Percentiles rank a stretch among this genome's conserved stretches.
These are phyloP conservation scores for Phytophthora pseudosyringae DNA, from an alignment of 352 stramenopile genomes.

Conservation along the genomic window DNA sequence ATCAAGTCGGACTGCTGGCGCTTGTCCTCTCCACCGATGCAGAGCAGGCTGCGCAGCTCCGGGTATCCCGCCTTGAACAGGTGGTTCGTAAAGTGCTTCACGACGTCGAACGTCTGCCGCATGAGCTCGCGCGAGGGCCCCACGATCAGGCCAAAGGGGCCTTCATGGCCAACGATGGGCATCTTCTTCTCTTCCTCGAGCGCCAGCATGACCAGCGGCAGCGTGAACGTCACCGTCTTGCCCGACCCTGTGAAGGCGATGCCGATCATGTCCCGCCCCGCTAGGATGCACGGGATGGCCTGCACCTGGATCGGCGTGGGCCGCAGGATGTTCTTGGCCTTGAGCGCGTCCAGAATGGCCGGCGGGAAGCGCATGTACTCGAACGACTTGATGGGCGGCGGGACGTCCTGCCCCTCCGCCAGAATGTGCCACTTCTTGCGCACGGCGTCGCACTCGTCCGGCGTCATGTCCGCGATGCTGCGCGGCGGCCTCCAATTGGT, in stretches of 20 bases:
- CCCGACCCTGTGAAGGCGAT: constrained; percentile 99
- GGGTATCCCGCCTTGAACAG: constrained; percentile 78
- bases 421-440: constrained; percentile 99
- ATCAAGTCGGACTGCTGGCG: constrained; percentile 92
- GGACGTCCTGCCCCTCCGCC: constrained; percentile 95
- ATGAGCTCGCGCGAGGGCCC: constrained; percentile 97
- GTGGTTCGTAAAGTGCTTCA: constrained; percentile 92
- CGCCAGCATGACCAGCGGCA: constrained; percentile 97
- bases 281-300: constrained; percentile 96
- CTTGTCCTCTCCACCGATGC: constrained; percentile 97
- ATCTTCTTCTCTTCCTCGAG: constrained; percentile 97
- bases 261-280: constrained; percentile 97
- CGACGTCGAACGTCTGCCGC: constrained; percentile 97
- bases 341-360: constrained; percentile 92
- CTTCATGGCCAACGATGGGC: constrained; percentile 94
- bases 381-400: constrained; percentile 97
- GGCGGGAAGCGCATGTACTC: constrained; percentile 97
- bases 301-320: constrained; percentile 99
- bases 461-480: constrained; percentile 87
- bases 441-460: constrained; percentile 90
- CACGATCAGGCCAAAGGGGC: constrained; percentile 97
- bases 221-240: constrained; percentile 98
- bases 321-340: constrained; percentile 95
- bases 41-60: constrained; percentile 91
- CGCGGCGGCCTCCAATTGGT: constrained; percentile 93